Conservation (phyloP, 495 filamentous ascomycete genomes). For the Penicillium crystallinum region DNA sequence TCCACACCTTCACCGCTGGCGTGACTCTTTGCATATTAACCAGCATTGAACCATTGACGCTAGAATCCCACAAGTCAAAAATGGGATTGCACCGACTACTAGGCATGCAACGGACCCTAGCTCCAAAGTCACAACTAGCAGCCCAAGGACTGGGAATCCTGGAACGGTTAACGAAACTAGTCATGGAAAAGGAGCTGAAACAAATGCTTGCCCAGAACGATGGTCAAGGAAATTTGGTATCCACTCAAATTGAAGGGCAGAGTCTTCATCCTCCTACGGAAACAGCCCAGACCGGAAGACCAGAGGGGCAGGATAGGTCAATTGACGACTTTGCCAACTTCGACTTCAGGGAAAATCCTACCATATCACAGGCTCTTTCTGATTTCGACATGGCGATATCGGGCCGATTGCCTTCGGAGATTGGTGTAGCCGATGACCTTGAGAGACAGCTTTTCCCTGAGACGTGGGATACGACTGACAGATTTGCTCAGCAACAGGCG, state of each 20-base stretch:
- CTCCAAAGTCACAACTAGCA: conserved; percentile 10
- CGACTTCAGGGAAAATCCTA: neutral
- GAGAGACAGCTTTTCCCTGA: neutral
- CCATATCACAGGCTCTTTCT: neutral
- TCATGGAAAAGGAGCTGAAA: conserved; percentile 29
- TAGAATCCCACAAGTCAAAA: conserved; percentile 14
- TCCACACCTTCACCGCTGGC: conserved; percentile 30
- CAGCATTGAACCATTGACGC: conserved; percentile 21
- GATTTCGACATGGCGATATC: neutral
- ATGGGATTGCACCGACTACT: conserved; percentile 19
- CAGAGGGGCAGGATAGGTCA: neutral
- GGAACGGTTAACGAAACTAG: conserved; percentile 16
- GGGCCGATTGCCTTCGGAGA: neutral
- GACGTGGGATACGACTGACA: neutral
- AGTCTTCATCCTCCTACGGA: neutral
- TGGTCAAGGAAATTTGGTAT: neutral
- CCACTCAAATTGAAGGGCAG: neutral
- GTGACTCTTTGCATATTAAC: conserved; percentile 22
- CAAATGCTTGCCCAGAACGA: conserved; percentile 11
- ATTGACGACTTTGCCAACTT: neutral
- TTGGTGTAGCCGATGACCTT: neutral
- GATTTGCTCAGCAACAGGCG: neutral
- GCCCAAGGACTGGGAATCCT: conserved; percentile 26
- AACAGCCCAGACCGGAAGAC: neutral
- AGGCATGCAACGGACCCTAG: conserved; percentile 19